Evolutionary conservation across 2,329 filamentous ascomycete genomes (phyloP).

Genomic region (Gnomoniopsis sp.): DNA sequence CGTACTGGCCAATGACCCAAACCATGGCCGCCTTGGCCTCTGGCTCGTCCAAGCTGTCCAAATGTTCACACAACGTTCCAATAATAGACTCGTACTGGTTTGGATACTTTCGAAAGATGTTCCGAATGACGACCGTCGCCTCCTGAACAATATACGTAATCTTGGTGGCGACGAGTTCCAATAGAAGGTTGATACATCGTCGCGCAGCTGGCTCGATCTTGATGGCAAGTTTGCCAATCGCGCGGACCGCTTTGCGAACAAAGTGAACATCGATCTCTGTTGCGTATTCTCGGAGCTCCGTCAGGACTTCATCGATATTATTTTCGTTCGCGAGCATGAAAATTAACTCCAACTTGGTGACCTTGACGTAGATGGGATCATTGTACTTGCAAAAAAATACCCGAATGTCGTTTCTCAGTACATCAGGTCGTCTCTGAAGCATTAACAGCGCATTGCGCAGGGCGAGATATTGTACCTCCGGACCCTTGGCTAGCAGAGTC

Average conservation of each 20-base stretch:
- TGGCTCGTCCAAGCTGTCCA: slow-evolving; percentile 94
- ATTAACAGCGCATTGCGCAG: slow-evolving; percentile 92
- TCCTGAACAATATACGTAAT: slow-evolving; percentile 98
- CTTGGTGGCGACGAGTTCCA: slow-evolving; percentile 95
- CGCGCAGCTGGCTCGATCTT: slow-evolving; percentile 95
- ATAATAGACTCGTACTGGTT: slow-evolving; percentile 99
- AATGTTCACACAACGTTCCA: slow-evolving; percentile 87
- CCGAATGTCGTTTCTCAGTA: slow-evolving; percentile 91
- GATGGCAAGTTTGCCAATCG: slow-evolving; percentile 96
- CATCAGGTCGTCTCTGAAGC: slow-evolving; percentile 86
- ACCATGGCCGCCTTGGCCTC: slow-evolving; percentile 99
- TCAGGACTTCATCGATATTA: slow-evolving; percentile 93
- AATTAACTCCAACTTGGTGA: slow-evolving; percentile 96
- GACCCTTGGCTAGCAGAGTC: slow-evolving; percentile 90
- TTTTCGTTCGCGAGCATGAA: slow-evolving; percentile 97
- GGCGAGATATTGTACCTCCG: slow-evolving; percentile 97
- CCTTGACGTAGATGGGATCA: slow-evolving; percentile 98
- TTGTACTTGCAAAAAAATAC: slow-evolving; percentile 99
- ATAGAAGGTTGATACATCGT: slow-evolving; percentile 85
- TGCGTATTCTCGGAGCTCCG: slow-evolving; percentile 91
- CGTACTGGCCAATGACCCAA: slow-evolving; percentile 98
- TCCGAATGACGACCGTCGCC: slow-evolving; percentile 96
- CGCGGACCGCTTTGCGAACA: slow-evolving; percentile 93
- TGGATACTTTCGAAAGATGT: slow-evolving; percentile 98
- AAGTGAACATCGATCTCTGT: slow-evolving; percentile 99